Evolutionary conservation across 768 basidiomycete genomes (phyloP), one percentile per base, ranked within the genome.

Genomic region (Boletus reticulatus): DNA sequence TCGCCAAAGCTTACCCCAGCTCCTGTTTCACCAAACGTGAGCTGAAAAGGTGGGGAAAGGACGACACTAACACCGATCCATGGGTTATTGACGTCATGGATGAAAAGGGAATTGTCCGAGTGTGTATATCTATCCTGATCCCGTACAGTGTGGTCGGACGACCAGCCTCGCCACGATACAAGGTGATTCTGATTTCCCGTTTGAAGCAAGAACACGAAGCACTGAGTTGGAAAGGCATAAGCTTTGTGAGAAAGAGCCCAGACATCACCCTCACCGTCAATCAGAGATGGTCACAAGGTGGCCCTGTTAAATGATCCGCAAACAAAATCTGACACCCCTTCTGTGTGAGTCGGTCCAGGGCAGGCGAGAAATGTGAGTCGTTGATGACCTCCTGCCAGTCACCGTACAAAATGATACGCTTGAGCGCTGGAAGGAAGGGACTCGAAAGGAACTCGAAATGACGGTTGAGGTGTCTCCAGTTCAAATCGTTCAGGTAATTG

Each of bases 391-490:
- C 59, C 20, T 66, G 68, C 84, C 85, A 87, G 45, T 82, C 72
- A 12, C 84, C 85, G 55, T 83, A 75, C 19, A 88, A 64, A 27
- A 78, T 56, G 4, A 88, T 60, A 14, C 60, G 62, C 45, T 66
- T 65, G 17, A 89, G 76, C 22, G 73, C 67, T 19, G 84, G 78
- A 60, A 85, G 78, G 32, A 62, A 62, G 1, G 55, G 66, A 19
- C 75, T 64, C 11, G 70, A 70, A 53, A 82, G 74, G 32, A 77
- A 70, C 38, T 72, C 62, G 37, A 86, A 77, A 62, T 88, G 85
- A 20, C 63, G 62, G 24, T 67, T 58, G 36, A 67, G 55, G 56
- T 71, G 62, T 14, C 64, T 70, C 50, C 69, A 63, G 32, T 69
- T 74, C n/a, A n/a, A n/a, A 19, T 73, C 73, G 17, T 62, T 55